Percentiles rank a stretch among this genome's conserved stretches.
Conservation (phyloP, 2,329 filamentous ascomycete genomes). For the Botrytis hyacinthi region DNA sequence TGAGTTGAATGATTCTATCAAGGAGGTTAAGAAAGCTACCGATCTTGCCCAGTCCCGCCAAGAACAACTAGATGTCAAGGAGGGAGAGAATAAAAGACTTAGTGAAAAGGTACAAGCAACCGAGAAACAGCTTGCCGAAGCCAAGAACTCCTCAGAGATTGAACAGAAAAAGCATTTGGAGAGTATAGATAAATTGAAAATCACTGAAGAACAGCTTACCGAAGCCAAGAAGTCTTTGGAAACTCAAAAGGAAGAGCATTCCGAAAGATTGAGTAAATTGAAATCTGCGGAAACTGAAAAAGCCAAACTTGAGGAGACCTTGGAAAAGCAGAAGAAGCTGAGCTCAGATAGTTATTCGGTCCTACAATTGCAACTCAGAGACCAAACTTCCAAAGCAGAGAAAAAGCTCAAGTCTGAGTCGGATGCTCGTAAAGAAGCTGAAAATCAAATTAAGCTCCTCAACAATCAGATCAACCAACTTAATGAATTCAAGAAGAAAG, state of each 20-base stretch:
- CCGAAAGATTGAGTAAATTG: background rate
- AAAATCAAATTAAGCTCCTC: slow-evolving; percentile 26
- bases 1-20: slow-evolving; percentile 65
- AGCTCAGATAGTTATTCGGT: slow-evolving; percentile 27
- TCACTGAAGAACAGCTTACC: slow-evolving; percentile 31
- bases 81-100: slow-evolving; percentile 32
- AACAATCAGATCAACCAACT: slow-evolving; percentile 32
- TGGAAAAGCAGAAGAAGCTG: slow-evolving; percentile 25
- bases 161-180: slow-evolving; percentile 26
- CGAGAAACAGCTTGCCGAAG: slow-evolving; percentile 29
- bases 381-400: slow-evolving; percentile 24
- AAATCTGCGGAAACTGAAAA: slow-evolving; percentile 27
- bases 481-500: slow-evolving; percentile 25
- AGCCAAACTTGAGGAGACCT: slow-evolving; percentile 27
- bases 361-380: slow-evolving; percentile 27
- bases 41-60: slow-evolving; percentile 27
- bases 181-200: slow-evolving; percentile 26
- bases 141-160: slow-evolving; percentile 29
- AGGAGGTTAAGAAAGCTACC: slow-evolving; percentile 67
- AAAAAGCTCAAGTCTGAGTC: slow-evolving; percentile 27
- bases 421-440: slow-evolving; percentile 29
- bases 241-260: slow-evolving; percentile 28
- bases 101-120: slow-evolving; percentile 34
- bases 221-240: slow-evolving; percentile 29
- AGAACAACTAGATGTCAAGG: slow-evolving; percentile 31